These are phyloP conservation scores for Solanum rostratum DNA, from an alignment of 257 asterid species.

Conservation along the genomic window DNA sequence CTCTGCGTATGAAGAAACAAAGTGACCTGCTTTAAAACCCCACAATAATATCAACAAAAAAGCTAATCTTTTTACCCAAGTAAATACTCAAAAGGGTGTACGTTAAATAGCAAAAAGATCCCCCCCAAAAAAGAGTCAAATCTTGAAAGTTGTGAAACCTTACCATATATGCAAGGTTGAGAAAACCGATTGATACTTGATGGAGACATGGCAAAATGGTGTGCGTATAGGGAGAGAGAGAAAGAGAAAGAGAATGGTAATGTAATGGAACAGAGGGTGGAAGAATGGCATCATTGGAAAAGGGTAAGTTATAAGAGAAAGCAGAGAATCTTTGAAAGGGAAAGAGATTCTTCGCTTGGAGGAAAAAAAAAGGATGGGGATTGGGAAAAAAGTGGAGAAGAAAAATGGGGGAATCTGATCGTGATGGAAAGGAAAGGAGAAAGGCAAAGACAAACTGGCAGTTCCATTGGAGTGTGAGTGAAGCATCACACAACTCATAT, in stretches of 20 bases:
- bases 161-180: conserved; percentile 83
- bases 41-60: neutral
- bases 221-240: conserved; percentile 11
- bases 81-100: conserved; percentile 2
- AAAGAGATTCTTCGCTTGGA: conserved; percentile 7
- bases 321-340: neutral
- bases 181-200: conserved; percentile 59
- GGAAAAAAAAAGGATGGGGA: neutral
- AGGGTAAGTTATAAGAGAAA: conserved; percentile 36
- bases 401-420: conserved; percentile 1
- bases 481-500: neutral
- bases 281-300: conserved; percentile 78
- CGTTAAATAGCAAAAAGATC: neutral
- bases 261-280: conserved; percentile 13
- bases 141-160: neutral
- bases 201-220: conserved; percentile 46
- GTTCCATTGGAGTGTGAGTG: neutral
- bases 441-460: neutral
- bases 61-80: neutral
- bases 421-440: conserved; percentile 6
- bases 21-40: conserved; percentile 54
- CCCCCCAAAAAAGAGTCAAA: neutral
- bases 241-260: conserved; percentile 32
- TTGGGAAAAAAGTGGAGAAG: neutral
- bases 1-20: conserved; percentile 68